Evolutionary conservation across 768 basidiomycete species (phyloP), one percentile per base, ranked within the genome.

Genomic region (Pulveroboletus frians): DNA sequence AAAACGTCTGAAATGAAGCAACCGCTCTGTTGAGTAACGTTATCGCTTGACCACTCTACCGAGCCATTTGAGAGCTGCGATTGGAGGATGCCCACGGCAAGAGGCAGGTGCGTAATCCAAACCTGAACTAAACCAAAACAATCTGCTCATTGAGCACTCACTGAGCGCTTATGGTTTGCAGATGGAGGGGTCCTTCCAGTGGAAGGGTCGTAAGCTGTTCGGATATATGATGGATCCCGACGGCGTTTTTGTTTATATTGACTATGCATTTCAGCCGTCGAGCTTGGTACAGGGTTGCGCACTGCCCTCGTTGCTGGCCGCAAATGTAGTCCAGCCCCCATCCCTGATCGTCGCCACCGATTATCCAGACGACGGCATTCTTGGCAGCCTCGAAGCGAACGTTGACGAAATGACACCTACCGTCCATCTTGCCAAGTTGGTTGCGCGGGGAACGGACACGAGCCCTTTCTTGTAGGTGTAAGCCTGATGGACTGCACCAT

Each of bases 241-340:
- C 42, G 43, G 9, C 29, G 7, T 23, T n/a, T 37, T 46, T 44
- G 43, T 20, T 44, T 38, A 45, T 39, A 7, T 34, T 47, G n/a
- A 53, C 10, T 23, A 35, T 36, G 23, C 20, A 26, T 23, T 38
- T 23, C 41, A 85, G 84, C 83, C 1, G 59, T 88, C n/a, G 87
- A 89, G 61, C 76, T 88, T 3, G 85, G 83, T 3, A 77, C 84
- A 8, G 85, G 87, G 6, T n/a, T 76, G 78, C 39, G 85, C 79
- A 15, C 62, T 90, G 8, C 85, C 85, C 5, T 85, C 83, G 0
- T 68, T 88, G 1, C 70, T 89, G 1, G 56, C 79, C 31, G 71
- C 81, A 36, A 77, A 74, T 7, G 57, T 69, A 9, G 49, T 65
- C 3, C 55, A 67, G 3, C 68, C 78, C 3, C 81, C 84, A 4